These are phyloP conservation scores for Serendipita sp. DNA, from an alignment of 768 basidiomycete genomes.

Conservation along the genomic window DNA sequence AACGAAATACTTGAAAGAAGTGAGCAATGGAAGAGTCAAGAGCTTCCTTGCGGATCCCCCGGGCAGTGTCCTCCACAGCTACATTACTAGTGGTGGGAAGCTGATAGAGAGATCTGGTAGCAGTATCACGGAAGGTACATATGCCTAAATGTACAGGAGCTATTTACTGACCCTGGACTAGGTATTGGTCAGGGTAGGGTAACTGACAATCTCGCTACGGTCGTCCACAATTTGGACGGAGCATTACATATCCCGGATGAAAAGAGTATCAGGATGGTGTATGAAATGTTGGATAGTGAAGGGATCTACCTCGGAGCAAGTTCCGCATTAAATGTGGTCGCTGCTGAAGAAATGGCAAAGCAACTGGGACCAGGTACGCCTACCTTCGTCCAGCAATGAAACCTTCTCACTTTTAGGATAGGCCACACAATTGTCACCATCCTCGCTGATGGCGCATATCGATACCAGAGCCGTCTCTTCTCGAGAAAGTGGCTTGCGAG, in stretches of 20 bases:
- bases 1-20: constrained; percentile 71
- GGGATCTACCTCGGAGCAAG: constrained; percentile 92
- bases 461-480: constrained; percentile 92
- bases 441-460: constrained; percentile 88
- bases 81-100: constrained; percentile 63
- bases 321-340: constrained; percentile 86
- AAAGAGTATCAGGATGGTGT: constrained; percentile 85
- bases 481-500: constrained; percentile 79
- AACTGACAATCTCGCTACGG: constrained; percentile 75
- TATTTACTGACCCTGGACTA: constrained; percentile 16
- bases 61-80: constrained; percentile 78
- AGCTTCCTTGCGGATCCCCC: constrained; percentile 95
- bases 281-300: constrained; percentile 78
- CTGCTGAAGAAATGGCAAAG: constrained; percentile 74
- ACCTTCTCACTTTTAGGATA: constrained; percentile 16
- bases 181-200: constrained; percentile 96
- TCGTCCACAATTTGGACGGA: constrained; percentile 61
- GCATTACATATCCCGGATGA: constrained; percentile 76
- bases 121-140: constrained; percentile 77
- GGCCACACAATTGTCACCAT: constrained; percentile 77
- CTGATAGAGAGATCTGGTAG: constrained; percentile 63
- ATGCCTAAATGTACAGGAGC: background rate
- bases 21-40: constrained; percentile 59
- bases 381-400: background rate
- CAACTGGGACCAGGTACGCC: constrained; percentile 62